Conservation (phyloP, 169 alveolate genomes). For the Plasmodium fragile region DNA sequence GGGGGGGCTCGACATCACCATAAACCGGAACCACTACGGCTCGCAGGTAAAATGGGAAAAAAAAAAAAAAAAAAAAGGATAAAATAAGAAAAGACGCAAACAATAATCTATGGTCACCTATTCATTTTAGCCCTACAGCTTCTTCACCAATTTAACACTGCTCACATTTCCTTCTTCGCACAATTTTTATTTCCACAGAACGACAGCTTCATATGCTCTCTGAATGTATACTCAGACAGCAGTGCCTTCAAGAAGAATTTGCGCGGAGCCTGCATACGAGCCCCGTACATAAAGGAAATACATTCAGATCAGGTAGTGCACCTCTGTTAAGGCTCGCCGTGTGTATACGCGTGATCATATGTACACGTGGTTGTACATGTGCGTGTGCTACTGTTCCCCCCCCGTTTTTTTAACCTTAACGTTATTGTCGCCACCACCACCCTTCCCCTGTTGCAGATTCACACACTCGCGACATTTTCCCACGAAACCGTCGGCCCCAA, state of each 20-base stretch:
- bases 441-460: constrained; percentile 10
- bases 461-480: constrained; percentile 53
- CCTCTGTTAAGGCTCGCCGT: neutral
- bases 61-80: neutral
- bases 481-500: constrained; percentile 34
- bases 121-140: neutral
- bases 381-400: neutral
- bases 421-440: neutral
- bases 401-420: neutral
- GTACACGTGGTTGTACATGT: neutral
- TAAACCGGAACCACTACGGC: constrained; percentile 51
- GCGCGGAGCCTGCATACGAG: constrained; percentile 57
- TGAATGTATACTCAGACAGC: constrained; percentile 28
- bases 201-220: constrained; percentile 70
- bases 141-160: neutral
- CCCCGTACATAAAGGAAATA: constrained; percentile 53
- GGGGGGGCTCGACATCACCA: constrained; percentile 57
- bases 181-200: constrained; percentile 10
- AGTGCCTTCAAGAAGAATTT: constrained; percentile 32
- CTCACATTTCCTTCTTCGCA: neutral
- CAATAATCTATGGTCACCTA: neutral
- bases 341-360: no score
- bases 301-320: constrained; percentile 40
- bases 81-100: neutral
- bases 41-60: constrained; percentile 39